Percentiles rank a stretch among this genome's conserved stretches.
Evolutionary conservation across 208 protist genomes (phyloP).

Genomic region (Trichomonas gallinae): DNA sequence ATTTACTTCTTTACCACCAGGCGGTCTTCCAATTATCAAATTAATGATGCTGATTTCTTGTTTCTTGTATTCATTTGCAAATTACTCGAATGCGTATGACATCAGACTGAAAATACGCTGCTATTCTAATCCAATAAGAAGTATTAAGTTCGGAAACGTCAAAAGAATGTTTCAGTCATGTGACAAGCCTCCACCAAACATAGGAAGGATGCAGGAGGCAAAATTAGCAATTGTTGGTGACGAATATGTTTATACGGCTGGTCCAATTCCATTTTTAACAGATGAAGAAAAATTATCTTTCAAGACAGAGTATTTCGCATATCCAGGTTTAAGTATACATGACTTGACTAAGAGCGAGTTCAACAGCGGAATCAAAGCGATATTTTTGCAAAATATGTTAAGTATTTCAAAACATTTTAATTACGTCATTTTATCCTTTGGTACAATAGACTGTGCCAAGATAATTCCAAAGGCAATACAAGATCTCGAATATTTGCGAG

Average conservation of each 20-base stretch:
- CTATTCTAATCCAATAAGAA: background rate
- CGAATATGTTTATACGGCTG: background rate
- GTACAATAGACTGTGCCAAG: background rate
- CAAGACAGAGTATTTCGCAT: background rate
- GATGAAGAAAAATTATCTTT: background rate
- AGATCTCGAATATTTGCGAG: background rate
- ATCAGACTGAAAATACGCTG: background rate
- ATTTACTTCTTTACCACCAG: background rate
- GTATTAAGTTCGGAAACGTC: background rate
- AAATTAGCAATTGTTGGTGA: background rate
- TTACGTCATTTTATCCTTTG: background rate
- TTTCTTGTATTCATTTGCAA: background rate
- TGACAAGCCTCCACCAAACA: background rate
- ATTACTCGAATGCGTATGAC: background rate
- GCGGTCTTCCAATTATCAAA: background rate
- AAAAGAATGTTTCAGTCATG: background rate
- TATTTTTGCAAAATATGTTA: background rate
- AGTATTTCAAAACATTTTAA: background rate
- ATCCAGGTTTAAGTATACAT: background rate
- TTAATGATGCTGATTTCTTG: background rate
- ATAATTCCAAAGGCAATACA: background rate
- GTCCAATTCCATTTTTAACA: background rate
- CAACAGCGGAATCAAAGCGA: background rate
- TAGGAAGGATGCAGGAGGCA: background rate
- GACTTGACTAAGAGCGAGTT: background rate